Evolutionary conservation across 208 protist genomes (phyloP).

Genomic region (Acanthamoeba sp.): DNA sequence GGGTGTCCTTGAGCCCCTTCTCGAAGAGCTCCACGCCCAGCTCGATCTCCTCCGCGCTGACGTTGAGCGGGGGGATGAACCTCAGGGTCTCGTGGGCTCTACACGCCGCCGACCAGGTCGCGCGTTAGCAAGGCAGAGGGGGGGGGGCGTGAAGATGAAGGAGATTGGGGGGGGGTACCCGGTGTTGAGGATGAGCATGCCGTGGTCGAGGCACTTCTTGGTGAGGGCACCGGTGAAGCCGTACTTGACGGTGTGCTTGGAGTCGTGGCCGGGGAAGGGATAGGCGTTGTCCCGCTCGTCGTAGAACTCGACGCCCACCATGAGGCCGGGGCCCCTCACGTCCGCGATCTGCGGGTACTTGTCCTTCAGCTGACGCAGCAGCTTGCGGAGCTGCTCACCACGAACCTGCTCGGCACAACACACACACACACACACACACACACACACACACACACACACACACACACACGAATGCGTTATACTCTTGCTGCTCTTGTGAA

Average conservation of each 20-base stretch:
- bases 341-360: constrained; percentile 74
- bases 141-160: not conserved
- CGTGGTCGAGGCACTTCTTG: constrained; percentile 46
- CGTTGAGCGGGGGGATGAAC: constrained; percentile 83
- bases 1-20: constrained; percentile 66
- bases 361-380: constrained; percentile 60
- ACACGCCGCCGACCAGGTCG: not conserved
- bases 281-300: constrained; percentile 65
- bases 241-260: constrained; percentile 65
- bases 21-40: constrained; percentile 77
- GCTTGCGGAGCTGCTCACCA: constrained; percentile 75
- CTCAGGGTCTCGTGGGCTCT: constrained; percentile 81
- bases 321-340: constrained; percentile 80
- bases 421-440: not conserved
- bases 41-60: constrained; percentile 76
- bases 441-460: not conserved
- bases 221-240: constrained; percentile 50
- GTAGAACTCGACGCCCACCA: constrained; percentile 83
- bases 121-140: not conserved
- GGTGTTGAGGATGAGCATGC: constrained; percentile 79
- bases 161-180: not conserved
- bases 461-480: too few relatives aligned
- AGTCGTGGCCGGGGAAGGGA: constrained; percentile 49
- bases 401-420: not conserved
- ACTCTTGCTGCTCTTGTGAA: too few relatives aligned